phyloP scores from a whole-genome alignment of 768 basidiomycete genomes.

The Auricularia cornea region DNA sequence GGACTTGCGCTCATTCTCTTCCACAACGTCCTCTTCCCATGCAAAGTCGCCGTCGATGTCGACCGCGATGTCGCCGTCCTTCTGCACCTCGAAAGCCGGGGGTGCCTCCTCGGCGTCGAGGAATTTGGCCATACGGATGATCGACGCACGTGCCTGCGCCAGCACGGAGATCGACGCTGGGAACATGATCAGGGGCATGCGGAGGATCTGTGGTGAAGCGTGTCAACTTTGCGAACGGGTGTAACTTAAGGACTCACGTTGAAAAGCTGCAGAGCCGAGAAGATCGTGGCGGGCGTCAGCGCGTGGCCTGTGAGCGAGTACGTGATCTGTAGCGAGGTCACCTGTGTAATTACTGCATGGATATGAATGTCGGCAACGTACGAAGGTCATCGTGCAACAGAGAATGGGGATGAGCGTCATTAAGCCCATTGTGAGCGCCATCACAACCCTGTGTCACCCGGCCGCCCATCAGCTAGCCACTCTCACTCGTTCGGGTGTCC shows the following conservation, averaged over 20 bases:
- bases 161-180: slow-evolving; percentile 45
- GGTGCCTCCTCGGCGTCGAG: slow-evolving; percentile 51
- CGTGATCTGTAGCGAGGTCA: too few relatives aligned
- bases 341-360: too few relatives aligned
- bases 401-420: slow-evolving; percentile 46
- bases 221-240: slow-evolving; percentile 1
- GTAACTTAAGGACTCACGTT: slow-evolving; percentile 30
- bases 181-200: slow-evolving; percentile 44
- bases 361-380: slow-evolving; percentile 13
- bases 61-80: slow-evolving; percentile 9
- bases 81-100: slow-evolving; percentile 38
- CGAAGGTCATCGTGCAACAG: slow-evolving; percentile 43
- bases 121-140: slow-evolving; percentile 40
- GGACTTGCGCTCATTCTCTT: slow-evolving; percentile 18
- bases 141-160: slow-evolving; percentile 42
- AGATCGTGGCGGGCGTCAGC: slow-evolving; percentile 47
- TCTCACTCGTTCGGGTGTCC: slow-evolving; percentile 21
- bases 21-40: slow-evolving; percentile 34
- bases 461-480: slow-evolving; percentile 4
- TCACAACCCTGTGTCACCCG: slow-evolving; percentile 17
- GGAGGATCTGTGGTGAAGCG: slow-evolving; percentile 43
- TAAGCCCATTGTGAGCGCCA: slow-evolving; percentile 31
- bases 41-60: slow-evolving; percentile 40
- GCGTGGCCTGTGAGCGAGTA: slow-evolving; percentile 52
- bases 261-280: slow-evolving; percentile 50